Evolutionary conservation across 192 early-diverging fungal genomes (phyloP).

Genomic region (Backusella sp.): DNA sequence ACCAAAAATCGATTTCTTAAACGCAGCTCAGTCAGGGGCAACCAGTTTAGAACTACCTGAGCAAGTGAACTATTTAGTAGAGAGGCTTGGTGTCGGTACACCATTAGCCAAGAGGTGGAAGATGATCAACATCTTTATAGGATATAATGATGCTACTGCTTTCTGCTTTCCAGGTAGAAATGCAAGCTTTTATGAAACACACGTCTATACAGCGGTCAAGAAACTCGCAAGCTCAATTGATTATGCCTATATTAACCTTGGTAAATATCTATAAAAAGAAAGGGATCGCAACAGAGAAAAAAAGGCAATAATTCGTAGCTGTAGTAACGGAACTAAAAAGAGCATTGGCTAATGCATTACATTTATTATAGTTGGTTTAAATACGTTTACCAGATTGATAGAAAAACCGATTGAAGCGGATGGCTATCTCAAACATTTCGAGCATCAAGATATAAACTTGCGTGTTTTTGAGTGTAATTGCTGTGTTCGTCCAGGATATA

Average conservation of each 20-base stretch:
- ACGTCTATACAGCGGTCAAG: not conserved
- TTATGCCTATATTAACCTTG: not conserved
- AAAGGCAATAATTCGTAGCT: not conserved
- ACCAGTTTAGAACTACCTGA: constrained; percentile 5
- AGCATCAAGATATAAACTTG: not conserved
- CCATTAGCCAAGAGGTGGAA: not conserved
- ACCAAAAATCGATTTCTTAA: not conserved
- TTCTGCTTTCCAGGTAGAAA: not conserved
- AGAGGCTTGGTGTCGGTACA: not conserved
- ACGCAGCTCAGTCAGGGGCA: constrained; percentile 14
- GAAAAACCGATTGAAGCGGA: not conserved
- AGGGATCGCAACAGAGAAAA: not conserved
- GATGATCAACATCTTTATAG: not conserved
- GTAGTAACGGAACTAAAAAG: not conserved
- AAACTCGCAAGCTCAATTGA: not conserved
- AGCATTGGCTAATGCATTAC: not conserved
- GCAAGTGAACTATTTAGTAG: constrained; percentile 9
- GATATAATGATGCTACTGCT: not conserved
- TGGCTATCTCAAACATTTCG: not conserved
- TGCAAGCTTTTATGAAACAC: not conserved
- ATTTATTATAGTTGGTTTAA: not conserved
- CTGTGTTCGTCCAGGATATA: not conserved
- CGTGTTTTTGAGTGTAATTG: not conserved
- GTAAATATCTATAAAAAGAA: not conserved
- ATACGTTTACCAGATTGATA: not conserved